Percentiles rank a stretch among this genome's conserved stretches.
phyloP scores from a whole-genome alignment of 805 yeast species.

The Yamadazyma kitorensis region DNA sequence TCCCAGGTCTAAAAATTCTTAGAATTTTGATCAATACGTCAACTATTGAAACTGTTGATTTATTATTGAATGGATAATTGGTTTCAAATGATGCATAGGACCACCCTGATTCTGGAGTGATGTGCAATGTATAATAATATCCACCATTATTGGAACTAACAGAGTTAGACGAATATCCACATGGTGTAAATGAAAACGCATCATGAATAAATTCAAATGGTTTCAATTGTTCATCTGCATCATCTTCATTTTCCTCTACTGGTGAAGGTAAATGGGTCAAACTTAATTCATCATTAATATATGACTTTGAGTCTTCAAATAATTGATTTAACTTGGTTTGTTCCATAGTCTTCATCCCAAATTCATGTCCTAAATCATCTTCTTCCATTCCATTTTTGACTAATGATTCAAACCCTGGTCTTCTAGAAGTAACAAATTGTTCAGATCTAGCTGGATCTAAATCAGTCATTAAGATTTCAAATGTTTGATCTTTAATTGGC shows the following conservation, averaged over 20 bases:
- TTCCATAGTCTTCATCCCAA: slow-evolving; percentile 69
- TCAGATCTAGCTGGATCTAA: slow-evolving; percentile 55
- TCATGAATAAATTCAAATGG: slow-evolving; percentile 56
- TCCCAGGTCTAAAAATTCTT: slow-evolving; percentile 66
- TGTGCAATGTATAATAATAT: slow-evolving; percentile 77
- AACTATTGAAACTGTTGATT: slow-evolving; percentile 40
- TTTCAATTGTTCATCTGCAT: slow-evolving; percentile 12
- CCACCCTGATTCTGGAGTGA: slow-evolving; percentile 93
- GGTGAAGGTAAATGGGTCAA: slow-evolving; percentile 33
- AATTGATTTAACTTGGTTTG: slow-evolving; percentile 61
- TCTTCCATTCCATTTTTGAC: slow-evolving; percentile 45
- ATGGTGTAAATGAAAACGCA: slow-evolving; percentile 88
- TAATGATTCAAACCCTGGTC: slow-evolving; percentile 38
- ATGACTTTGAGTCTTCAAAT: no score
- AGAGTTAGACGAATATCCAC: slow-evolving; percentile 92
- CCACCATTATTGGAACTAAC: slow-evolving; percentile 45
- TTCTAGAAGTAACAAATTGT: slow-evolving; percentile 56
- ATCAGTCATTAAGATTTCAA: slow-evolving; percentile 90
- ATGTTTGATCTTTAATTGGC: slow-evolving; percentile 56
- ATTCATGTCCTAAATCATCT: slow-evolving; percentile 74
- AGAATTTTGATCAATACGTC: slow-evolving; percentile 62
- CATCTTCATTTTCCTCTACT: slow-evolving; percentile 24
- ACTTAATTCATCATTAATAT: slow-evolving; percentile 3
- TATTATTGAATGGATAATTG: slow-evolving; percentile 56
- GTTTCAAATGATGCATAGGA: slow-evolving; percentile 96